Evolutionary conservation across 768 basidiomycete species (phyloP).

Genomic region (Mycena pura): DNA sequence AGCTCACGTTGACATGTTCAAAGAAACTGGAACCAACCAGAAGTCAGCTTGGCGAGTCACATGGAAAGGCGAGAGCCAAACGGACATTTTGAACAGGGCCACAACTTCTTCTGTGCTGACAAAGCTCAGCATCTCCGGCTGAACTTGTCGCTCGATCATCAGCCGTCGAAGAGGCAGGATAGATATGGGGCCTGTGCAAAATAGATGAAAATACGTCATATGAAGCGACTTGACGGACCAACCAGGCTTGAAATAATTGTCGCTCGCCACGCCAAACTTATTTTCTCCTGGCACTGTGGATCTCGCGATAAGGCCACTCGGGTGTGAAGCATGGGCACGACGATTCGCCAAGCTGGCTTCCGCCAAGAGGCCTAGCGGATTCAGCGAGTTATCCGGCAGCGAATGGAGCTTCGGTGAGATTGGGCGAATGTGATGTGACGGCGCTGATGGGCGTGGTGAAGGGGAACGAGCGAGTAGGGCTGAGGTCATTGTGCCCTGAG

Average conservation of each 20-base stretch:
- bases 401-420: constrained; percentile 89
- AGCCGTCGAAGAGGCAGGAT: constrained; percentile 82
- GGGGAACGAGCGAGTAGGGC: constrained; percentile 61
- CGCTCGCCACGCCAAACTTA: constrained; percentile 81
- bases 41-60: constrained; percentile 14
- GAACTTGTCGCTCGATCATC: constrained; percentile 87
- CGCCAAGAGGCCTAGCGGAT: constrained; percentile 90
- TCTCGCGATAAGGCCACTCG: constrained; percentile 48
- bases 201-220: constrained; percentile 13
- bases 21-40: constrained; percentile 61
- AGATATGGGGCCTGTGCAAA: constrained; percentile 79
- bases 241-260: constrained; percentile 94
- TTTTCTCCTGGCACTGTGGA: constrained; percentile 44
- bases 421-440: constrained; percentile 42
- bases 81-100: constrained; percentile 88
- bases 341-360: constrained; percentile 87
- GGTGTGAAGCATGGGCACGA: constrained; percentile 56
- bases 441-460: constrained; percentile 48
- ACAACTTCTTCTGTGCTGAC: constrained; percentile 89
- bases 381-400: constrained; percentile 90
- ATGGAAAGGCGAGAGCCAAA: constrained; percentile 30
- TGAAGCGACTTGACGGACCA: constrained; percentile 23
- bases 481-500: constrained; percentile 61
- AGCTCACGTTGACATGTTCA: constrained; percentile 68
- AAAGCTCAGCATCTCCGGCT: constrained; percentile 93